Evolutionary conservation across 1,139 yeast species (phyloP), one percentile per base, ranked within the genome.

Genomic region (Arxiozyma bovina): DNA sequence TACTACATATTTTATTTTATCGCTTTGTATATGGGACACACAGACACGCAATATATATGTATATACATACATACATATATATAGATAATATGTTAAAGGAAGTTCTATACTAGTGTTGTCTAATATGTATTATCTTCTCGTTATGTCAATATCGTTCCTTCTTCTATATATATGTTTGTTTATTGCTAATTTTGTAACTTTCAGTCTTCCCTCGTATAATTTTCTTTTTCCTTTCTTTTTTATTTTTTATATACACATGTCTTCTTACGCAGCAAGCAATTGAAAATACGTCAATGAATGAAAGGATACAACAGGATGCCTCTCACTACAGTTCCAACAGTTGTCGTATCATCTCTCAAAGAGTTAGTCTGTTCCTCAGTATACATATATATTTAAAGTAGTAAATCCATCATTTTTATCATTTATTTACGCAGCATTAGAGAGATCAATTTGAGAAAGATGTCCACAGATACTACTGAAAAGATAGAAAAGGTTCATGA

Each of bases 401-500:
- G 30, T 4, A 34, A 6, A 15, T 2, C 40, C 45, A 18, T 43
- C 1, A 11, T 21, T 23, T 43, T 42, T 43, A 17, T 22, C 22
- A 11, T 22, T 22, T 21, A 43, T 43, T 9, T 23, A 20, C 25
- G 11, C 27, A 11, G 21, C n/a, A 8, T 15, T 1, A 15, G 12
- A 46, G 4, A 38, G 7, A 21, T 18, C 18, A 17, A 27, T 21
- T 25, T 18, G n/a, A 21, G n/a, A 20, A 46, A 34, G n/a, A 46
- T 46, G 49, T 46, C 49, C 15, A 42, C 38, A 46, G 21, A 46
- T 27, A 46, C 22, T 46, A 42, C 49, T 46, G 49, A 46, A 38
- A 45, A 51, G 46, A 51, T 45, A 21, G 42, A 51, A 22, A 42
- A 45, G 22, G 53, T 51, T 8, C 44, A 45, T 21, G 38, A 50